A percentile compares a stretch with the other conserved stretches of the same genome.
These are phyloP conservation scores for Entomortierella chlamydospora DNA, from an alignment of 192 early-diverging fungal species.

Conservation along the genomic window DNA sequence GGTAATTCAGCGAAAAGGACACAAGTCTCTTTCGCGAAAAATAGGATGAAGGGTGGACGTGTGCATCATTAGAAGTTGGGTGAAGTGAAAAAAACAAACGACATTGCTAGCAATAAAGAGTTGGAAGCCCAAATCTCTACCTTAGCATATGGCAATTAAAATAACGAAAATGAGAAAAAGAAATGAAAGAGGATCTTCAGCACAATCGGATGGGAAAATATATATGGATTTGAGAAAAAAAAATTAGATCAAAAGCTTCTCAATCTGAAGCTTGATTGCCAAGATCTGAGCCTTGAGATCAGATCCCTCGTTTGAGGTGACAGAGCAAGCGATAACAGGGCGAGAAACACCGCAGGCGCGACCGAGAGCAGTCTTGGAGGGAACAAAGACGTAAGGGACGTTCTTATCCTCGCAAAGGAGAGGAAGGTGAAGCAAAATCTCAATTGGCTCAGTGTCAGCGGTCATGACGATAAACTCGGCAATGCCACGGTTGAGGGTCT, in stretches of 20 bases:
- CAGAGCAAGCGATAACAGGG: conserved; percentile 90
- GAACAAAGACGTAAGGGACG: conserved; percentile 99
- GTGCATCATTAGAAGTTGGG: conserved; percentile 33
- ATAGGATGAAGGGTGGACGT: not conserved
- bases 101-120: not conserved
- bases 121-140: not conserved
- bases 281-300: conserved; percentile 95
- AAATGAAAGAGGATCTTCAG: conserved; percentile 12
- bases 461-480: conserved; percentile 99
- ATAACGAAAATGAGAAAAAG: not conserved
- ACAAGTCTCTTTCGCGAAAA: not conserved
- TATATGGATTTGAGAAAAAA: not conserved
- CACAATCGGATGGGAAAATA: conserved; percentile 2
- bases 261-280: conserved; percentile 91
- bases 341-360: conserved; percentile 98
- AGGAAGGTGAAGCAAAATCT: conserved; percentile 97
- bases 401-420: conserved; percentile 99
- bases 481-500: conserved; percentile 99
- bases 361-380: conserved; percentile 95
- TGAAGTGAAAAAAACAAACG: too few relatives aligned
- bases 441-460: conserved; percentile 97
- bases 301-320: conserved; percentile 98
- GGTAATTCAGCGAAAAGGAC: not conserved
- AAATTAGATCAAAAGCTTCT: conserved; percentile 90
- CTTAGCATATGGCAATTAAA: not conserved